Evolutionary conservation across 2,329 filamentous ascomycete species (phyloP).

Genomic region (Fusarium sp.): DNA sequence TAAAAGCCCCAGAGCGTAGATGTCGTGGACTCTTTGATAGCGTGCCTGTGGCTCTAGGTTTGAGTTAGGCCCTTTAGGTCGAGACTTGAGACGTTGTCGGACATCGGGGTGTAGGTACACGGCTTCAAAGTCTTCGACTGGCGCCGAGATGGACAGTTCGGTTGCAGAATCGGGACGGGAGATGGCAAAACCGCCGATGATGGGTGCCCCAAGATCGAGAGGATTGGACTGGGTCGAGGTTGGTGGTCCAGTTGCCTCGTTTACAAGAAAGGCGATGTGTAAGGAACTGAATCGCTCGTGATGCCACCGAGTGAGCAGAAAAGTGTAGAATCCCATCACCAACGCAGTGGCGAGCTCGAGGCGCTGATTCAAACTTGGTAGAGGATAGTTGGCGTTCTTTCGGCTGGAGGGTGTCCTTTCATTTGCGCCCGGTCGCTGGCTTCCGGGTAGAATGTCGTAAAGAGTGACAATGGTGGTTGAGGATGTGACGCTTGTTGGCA

Average conservation of each 20-base stretch:
- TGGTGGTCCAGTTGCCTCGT: not conserved
- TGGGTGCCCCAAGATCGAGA: not conserved
- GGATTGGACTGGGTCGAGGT: too few relatives aligned
- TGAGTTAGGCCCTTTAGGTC: too few relatives aligned
- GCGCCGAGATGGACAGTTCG: not conserved
- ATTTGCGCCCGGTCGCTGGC: not conserved
- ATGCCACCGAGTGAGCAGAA: not conserved
- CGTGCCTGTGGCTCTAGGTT: not conserved
- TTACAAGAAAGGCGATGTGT: not conserved
- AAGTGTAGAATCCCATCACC: not conserved
- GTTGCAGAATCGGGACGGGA: not conserved
- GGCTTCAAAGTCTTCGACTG: not conserved
- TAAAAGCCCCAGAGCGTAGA: not conserved
- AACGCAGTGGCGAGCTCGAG: not conserved
- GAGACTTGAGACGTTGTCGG: not conserved
- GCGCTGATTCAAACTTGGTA: not conserved
- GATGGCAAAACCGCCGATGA: not conserved
- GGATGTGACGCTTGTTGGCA: not conserved
- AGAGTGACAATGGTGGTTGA: not conserved
- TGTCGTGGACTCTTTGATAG: not conserved
- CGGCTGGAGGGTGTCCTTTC: not conserved
- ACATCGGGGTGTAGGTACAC: not conserved
- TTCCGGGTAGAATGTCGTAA: not conserved
- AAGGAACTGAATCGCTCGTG: conserved; percentile 8
- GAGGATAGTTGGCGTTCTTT: not conserved